Evolutionary conservation across 768 basidiomycete species (phyloP).

Genomic region (Steccherinum ochraceum): DNA sequence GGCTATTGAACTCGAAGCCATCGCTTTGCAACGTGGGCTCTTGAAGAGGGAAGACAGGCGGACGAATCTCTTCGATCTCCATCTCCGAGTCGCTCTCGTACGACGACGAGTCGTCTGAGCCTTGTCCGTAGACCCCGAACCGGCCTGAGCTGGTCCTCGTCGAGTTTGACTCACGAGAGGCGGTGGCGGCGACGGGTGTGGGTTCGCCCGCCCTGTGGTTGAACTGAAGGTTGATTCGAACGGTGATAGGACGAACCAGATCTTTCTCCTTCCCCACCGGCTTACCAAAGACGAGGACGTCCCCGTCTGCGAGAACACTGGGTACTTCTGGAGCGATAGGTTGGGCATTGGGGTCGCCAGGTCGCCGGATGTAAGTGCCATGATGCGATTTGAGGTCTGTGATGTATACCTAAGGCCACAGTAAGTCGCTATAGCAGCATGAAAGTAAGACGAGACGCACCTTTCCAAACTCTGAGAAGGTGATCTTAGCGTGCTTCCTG

Average conservation of each 20-base stretch:
- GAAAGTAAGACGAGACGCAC: conserved; percentile 37
- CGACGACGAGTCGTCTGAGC: conserved; percentile 33
- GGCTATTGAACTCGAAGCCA: background rate
- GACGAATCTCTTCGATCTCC: conserved; percentile 19
- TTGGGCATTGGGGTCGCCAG: conserved; percentile 41
- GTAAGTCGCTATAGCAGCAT: conserved; percentile 16
- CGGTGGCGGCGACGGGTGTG: background rate
- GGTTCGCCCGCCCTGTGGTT: background rate
- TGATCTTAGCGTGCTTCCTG: conserved; percentile 71
- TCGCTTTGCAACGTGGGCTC: background rate
- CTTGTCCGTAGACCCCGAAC: conserved; percentile 45
- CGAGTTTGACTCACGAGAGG: conserved; percentile 2
- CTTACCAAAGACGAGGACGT: conserved; percentile 74
- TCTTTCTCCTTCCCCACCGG: conserved; percentile 57
- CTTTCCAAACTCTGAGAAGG: conserved; percentile 63
- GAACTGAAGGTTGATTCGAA: conserved; percentile 50
- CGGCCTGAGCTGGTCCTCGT: conserved; percentile 39
- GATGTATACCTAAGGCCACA: conserved; percentile 49
- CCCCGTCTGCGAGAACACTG: conserved; percentile 56
- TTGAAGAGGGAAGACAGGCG: conserved; percentile 10
- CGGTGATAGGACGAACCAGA: conserved; percentile 57
- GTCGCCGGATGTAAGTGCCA: conserved; percentile 61
- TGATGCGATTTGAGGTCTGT: conserved; percentile 72
- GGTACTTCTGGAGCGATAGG: conserved; percentile 50
- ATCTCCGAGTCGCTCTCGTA: conserved; percentile 36